Base-by-base conservation (phyloP, 176 grass and related monocot species). In the Carex cristatella region DNA sequence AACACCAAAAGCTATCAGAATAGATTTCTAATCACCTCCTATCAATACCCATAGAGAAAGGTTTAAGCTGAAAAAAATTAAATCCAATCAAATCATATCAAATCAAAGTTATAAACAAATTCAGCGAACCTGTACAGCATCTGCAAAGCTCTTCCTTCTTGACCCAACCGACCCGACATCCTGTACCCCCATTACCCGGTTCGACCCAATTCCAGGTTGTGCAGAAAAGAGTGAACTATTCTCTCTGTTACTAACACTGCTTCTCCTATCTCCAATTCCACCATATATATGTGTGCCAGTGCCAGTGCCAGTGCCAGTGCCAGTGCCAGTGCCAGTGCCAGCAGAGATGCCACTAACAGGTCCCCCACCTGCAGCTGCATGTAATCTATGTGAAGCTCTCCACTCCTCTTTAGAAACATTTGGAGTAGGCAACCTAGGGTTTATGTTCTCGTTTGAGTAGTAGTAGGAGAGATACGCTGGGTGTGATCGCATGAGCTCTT, bases 341-440 rank as follows among this genome's bases (percentile, higher is more conserved):
- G 49, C 7, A 35, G 60, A 82, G 59, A 72, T 44, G 28, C 83
- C 84, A 30, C 84, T 69, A 19, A 64, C 49, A 32, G 70, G 75
- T 32, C 72, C 84, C 37, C 54, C 58, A 32, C 63, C 62, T 4
- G 61, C 6, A 2, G 27, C 82, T 10, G 75, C 28, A 79, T 91
- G 94, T 64, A 93, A 91, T 19, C 94, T 82, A 81, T 97, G 92
- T 7, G 89, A 64, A 0, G 78, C 81, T 65, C 94, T 89, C 94
- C 94, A 97, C 75, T 97, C 92, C 90, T 97, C 94, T 88, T 88
- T 94, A 0, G 92, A 94, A 65, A 94, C 84, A 40, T 91, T 82
- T 4, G 95, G 95, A 27, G 86, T 91, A 0, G 95, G 95, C 81
- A 94, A 84, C 89, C 95, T 91, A 31, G 95, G 95, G 79, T 98